Base-by-base conservation (phyloP, 306 rosid species). In the Pyrus communis region DNA sequence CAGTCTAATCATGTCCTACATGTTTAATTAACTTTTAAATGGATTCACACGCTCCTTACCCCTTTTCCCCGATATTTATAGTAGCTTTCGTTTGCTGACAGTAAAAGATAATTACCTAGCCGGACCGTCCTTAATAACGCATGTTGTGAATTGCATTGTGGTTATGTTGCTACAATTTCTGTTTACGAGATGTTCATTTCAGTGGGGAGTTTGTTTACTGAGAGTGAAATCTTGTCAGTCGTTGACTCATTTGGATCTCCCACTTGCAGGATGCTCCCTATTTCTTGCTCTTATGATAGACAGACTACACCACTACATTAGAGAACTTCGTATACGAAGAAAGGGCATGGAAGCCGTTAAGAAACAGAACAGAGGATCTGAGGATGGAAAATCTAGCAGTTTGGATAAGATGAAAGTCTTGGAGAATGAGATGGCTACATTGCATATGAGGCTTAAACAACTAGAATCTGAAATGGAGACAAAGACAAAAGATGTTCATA, bases 281-380 rank as follows among this genome's bases (percentile, higher is more conserved):
- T 92, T 92, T 78, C 93, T 96, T 67, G 93, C 82, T 21, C 91
- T 91, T 54, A 91, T 96, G 93, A 84, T 92, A 63, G 99, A 96
- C 81, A 87, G 98, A 77, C 86, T 85, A 31, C 99, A 96, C 62
- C 98, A 92, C 84, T 91, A 92, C 84, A 87, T 92, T 33, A 86
- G 96, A 85, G 97, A 96, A 80, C 91, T 92, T 21, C 91, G 93
- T 17, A 72, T 91, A 67, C 85, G 93, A 23, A 96, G 98, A 77
- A 96, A 96, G 90, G 79, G 85, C 77, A 82, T 92, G 96, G 98
- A 96, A 75, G 85, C 91, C 67, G 79, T 86, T 61, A 91, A 91
- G 91, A 96, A 92, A 77, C 97, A 92, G 82, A 80, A 51, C 76
- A 84, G 84, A 68, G 92, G 40, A 46, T 43, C 75, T 45, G 97